Base-by-base conservation (phyloP, 1,284 basidiomycete genomes). In the Ustilago hordei region DNA sequence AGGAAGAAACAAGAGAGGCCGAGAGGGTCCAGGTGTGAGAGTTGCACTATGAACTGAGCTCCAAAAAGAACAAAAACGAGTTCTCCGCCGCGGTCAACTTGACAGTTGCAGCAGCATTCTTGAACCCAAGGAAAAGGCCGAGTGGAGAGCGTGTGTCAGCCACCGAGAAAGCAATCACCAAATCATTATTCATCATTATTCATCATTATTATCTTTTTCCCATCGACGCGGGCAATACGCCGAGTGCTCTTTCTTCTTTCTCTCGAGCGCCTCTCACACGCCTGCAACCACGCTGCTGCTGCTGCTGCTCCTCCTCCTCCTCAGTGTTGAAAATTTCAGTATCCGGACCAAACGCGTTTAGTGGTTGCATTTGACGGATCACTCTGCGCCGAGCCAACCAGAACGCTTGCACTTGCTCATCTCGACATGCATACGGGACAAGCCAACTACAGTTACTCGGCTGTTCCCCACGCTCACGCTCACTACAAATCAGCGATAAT, bases 381-480 rank as follows among this genome's bases (percentile, higher is more conserved):
- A 63, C 60, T 28, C 31, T 54, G 66, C 52, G 56, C 60, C 66
- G 66, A 63, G 41, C 66, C 66, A 69, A 69, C 66, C 66, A 63
- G 38, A 63, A 43, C 12, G 34, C 41, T 35, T 45, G 41, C 58
- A 53, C 11, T 45, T 19, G n/a, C 17, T 19, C 43, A 19, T 45
- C 43, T 45, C 19, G n/a, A 6, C 43, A 45, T 19, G 19, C 43
- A 45, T 6, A 19, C 43, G n/a, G 23, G 23, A 19, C 43, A n/a
- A 17, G 4, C 5, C 43, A 19, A 8, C 7, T 19, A 19, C 6
- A 19, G n/a, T 45, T 19, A 19, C 7, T 19, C 43, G 23, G 23
- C 23, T 28, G 23, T 45, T 45, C 43, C 43, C 43, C 43, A 45
- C 43, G 43, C 43, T 19, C 19, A 19, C n/a, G n/a, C 4, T 8